Base-by-base conservation (phyloP, 192 early-diverging fungal genomes). In the Entomortierella parvispora region DNA sequence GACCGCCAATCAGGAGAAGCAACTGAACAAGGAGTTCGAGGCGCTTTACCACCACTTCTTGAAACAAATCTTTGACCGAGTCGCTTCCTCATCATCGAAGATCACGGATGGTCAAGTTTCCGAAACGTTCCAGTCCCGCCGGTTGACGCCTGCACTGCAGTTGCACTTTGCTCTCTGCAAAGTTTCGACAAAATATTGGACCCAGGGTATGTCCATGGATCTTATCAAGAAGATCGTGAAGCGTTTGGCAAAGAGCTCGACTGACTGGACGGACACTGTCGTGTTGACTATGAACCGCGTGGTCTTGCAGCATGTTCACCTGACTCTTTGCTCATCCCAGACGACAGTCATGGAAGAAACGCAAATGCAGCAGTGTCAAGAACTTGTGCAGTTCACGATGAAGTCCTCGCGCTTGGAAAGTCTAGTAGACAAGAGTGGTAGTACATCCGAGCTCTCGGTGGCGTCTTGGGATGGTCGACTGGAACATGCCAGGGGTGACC, bases 1-100 rank as follows among this genome's bases (percentile, higher is more conserved):
- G 14, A 64, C 74, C 9, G 49, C 55, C 6, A 77, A 68, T 17
- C 74, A 77, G 25, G 74, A 77, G 43, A 77, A 77, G 56, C 74
- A 68, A 22, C 61, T 77, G 37, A 77, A 68, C 64, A 45, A 77
- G 58, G 66, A 57, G 22, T 77, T 77, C 55, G 49, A 52, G 25
- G 28, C 23, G 2, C 25, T 77, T 0, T 77, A 64, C 49, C 37
- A 68, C 0, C 60, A 64, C 17, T 77, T 68, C 17, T 34, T 68
- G 34, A 55, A 34, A 20, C 33, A 25, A 2, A 64, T 44, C 25
- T 68, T 77, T 47, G 55, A 64, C n/a, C 31, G 26, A 4, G 17
- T 76, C 0, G 59, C 51, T 1, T 15, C 6, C 12, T 51, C 61
- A 7, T 11, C 34, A 3, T 32, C 57, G 3, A 23, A 11, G 57